Conservation (phyloP, 495 filamentous ascomycete species). For the Achaetomiella virescens region DNA sequence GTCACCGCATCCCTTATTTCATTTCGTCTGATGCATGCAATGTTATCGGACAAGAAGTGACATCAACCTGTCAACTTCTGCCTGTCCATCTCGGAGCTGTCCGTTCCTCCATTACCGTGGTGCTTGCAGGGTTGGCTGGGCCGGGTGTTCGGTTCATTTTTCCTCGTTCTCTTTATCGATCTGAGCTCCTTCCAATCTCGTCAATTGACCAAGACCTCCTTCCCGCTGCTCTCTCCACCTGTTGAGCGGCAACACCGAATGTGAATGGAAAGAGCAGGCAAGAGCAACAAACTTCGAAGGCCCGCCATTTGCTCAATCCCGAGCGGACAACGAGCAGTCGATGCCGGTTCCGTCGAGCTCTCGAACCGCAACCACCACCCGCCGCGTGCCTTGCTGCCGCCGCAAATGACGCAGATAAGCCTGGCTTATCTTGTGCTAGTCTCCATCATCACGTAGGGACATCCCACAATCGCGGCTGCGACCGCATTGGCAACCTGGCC, state of each 20-base stretch:
- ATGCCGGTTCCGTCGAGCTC: not conserved
- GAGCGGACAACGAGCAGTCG: no score
- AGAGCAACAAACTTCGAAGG: not conserved
- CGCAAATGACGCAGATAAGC: slow-evolving; percentile 48
- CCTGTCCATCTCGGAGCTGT: no score
- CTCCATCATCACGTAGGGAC: slow-evolving; percentile 44
- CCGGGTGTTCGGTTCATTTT: no score
- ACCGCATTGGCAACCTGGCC: slow-evolving; percentile 17
- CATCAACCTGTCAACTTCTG: no score
- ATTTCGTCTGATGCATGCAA: no score
- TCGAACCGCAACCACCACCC: not conserved
- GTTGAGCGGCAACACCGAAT: not conserved
- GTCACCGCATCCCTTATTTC: not conserved
- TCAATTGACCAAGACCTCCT: not conserved
- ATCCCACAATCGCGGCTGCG: slow-evolving; percentile 11
- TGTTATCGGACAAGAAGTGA: not conserved
- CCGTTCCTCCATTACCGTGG: no score
- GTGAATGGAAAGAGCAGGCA: not conserved
- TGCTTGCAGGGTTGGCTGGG: no score
- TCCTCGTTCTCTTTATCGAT: not conserved
- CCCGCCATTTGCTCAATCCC: no score
- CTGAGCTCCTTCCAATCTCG: slow-evolving; percentile 5
- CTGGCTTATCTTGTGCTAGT: slow-evolving; percentile 47
- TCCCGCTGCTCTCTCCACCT: not conserved
- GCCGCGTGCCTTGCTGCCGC: slow-evolving; percentile 14